Conservation (phyloP, 2,329 filamentous ascomycete genomes). For the Exophiala dermatitidis region DNA sequence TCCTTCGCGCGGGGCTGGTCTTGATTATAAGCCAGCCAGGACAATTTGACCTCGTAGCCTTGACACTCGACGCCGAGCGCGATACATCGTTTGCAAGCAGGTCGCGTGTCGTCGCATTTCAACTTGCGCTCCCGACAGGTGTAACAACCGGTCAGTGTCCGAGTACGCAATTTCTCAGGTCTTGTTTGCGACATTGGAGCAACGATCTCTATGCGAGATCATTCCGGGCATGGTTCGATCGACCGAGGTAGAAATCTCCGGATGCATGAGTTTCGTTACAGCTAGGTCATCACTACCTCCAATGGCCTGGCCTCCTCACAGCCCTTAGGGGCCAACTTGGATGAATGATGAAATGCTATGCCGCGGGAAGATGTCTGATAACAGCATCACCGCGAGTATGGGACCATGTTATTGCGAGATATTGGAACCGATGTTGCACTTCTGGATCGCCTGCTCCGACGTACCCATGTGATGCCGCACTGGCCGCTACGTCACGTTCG, state of each 20-base stretch:
- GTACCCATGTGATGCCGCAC: too few species aligned
- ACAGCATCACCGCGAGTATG: too few species aligned
- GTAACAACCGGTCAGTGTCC: conserved; percentile 10
- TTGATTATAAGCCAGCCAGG: conserved; percentile 4
- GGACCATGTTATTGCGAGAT: too few species aligned
- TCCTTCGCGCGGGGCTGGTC: neutral
- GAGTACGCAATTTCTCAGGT: conserved; percentile 2
- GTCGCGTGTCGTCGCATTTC: conserved; percentile 27
- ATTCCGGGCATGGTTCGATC: neutral
- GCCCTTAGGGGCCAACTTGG: too few species aligned
- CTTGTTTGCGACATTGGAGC: neutral
- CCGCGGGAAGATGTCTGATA: too few species aligned
- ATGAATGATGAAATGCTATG: too few species aligned
- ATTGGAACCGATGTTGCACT: too few species aligned
- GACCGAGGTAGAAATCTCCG: neutral
- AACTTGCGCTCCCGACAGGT: conserved; percentile 20
- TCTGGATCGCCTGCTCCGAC: too few species aligned
- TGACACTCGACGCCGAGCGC: conserved; percentile 23
- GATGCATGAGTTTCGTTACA: neutral
- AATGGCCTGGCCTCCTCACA: too few species aligned
- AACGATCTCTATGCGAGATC: neutral
- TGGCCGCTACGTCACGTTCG: too few species aligned
- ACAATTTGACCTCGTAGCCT: conserved; percentile 7
- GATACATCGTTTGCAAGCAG: conserved; percentile 22
- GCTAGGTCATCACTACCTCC: neutral